Evolutionary conservation across 1,284 basidiomycete species (phyloP), one percentile per base, ranked within the genome.

Genomic region (Austroboletus niveus): DNA sequence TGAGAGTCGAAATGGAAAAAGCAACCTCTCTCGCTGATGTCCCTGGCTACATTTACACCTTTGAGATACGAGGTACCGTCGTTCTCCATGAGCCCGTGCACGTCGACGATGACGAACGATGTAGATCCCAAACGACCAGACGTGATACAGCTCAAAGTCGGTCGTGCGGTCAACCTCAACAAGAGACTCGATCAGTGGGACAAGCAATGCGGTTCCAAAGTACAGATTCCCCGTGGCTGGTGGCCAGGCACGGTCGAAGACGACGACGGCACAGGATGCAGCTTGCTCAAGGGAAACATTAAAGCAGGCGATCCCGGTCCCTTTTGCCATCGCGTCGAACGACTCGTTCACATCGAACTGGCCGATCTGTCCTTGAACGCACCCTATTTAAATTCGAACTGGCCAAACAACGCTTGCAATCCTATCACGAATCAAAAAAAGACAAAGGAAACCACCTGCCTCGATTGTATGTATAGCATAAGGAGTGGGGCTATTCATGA

Each of bases 341-440:
- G 86, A 36, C 76, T 92, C 14, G 79, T 91, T 36, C 89, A 91
- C 60, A 73, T 90, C 24, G 89, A 92, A 63, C 74, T 92, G 7
- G 75, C 79, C 5, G 89, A 92, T 64, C 63, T 91, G 36, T 77
- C 75, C 8, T 64, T 78, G 39, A 76, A 83, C 48, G 60, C 70
- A n/a, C 76, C 77, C 3, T 88, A 91, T 62, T 72, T 89, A 6
- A 67, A 82, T 42, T 66, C 76, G 6, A 64, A 60, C 12, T 90
- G 71, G 61, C 74, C 72, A 12, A 61, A 69, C 24, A 59, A 55
- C 12, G 55, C 49, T 10, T 53, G 24, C 10, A 36, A 45, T 30
- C 32, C 49, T 24, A 17, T 11, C 11, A 20, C 46, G 7, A 45
- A 5, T 27, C 27, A 52, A 5, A 62, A 51, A 51, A 64, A 53